These are phyloP conservation scores for Pseudogymnoascus sp. DNA, from an alignment of 2,329 filamentous ascomycete genomes.

Conservation along the genomic window DNA sequence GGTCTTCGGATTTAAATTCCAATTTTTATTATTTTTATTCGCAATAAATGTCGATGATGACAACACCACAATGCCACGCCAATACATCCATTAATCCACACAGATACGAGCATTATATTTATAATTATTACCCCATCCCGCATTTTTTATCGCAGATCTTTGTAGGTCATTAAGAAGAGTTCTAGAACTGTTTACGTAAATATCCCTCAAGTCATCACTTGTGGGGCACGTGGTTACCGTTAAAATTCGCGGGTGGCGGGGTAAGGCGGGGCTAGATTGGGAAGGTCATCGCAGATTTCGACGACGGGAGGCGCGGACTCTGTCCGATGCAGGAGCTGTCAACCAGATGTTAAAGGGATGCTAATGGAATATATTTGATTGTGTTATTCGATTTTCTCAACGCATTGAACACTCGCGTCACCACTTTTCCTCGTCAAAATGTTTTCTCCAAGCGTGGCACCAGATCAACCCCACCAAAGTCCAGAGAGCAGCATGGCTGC, in stretches of 20 bases:
- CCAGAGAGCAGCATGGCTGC: neutral
- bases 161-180: neutral
- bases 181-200: neutral
- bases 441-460: neutral
- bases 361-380: neutral
- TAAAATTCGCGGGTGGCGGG: neutral
- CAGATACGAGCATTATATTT: neutral
- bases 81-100: neutral
- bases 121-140: neutral
- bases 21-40: neutral
- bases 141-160: neutral
- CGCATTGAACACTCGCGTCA: neutral
- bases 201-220: slow-evolving; percentile 1
- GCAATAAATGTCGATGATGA: too few relatives aligned
- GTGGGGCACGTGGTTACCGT: slow-evolving; percentile 2
- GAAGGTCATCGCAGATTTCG: slow-evolving; percentile 3
- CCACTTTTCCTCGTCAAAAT: neutral
- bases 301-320: neutral
- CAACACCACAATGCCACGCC: too few relatives aligned
- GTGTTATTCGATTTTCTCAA: neutral
- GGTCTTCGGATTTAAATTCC: neutral
- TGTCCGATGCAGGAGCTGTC: neutral
- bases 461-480: slow-evolving; percentile 2
- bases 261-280: slow-evolving; percentile 1
- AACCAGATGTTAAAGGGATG: neutral